Base-by-base conservation (phyloP, 2,329 filamentous ascomycete genomes). In the Ophiostoma triangulosporum region DNA sequence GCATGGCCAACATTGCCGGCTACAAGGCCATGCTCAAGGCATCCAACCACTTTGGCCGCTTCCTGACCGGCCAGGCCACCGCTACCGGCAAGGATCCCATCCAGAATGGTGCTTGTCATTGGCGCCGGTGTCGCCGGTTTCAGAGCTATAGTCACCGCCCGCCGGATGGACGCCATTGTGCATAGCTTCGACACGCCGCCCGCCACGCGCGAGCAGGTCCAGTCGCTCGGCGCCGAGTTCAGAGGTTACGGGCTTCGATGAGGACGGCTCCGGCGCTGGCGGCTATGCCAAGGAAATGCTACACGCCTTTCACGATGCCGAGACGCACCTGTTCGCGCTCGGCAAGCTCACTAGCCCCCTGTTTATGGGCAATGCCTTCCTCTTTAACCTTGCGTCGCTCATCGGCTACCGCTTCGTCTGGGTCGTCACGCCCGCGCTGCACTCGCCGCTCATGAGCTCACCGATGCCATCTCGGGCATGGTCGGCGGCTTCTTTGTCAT, bases 221-320 rank as follows among this genome's bases (percentile, higher is more conserved):
- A 95, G 65, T 94, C 88, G 5, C 77, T 95, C 0, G 89, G 89
- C 26, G 89, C 88, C 17, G 89, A 95, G 63, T 95, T 94, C 62
- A 79, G 87, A 95, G 67, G 88, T 95, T 22, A 84, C 88, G 14
- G 58, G 58, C 3, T 74, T 95, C 22, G 66, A 91, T 60, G 89
- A 95, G 68, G 88, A 93, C 56, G 89, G 89, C 2, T 81, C 84
- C 12, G 88, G 88, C 2, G 81, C 85, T 8, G 88, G 89, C 27
- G 89, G 89, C 15, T 95, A 95, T 63, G 88, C 87, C 52, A 95
- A 95, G 64, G 87, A 90, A 64, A 95, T 95, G 88, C 93, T 87
- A 53, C 89, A 91, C 63, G 88, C 91, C 60, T 95, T 95, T 63
- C 88, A 93, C 65, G 87, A 88, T 57, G 88, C 88, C 6, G 88